phyloP scores from a whole-genome alignment of 2,329 filamentous ascomycete genomes.

The Fusarium nelsonii region DNA sequence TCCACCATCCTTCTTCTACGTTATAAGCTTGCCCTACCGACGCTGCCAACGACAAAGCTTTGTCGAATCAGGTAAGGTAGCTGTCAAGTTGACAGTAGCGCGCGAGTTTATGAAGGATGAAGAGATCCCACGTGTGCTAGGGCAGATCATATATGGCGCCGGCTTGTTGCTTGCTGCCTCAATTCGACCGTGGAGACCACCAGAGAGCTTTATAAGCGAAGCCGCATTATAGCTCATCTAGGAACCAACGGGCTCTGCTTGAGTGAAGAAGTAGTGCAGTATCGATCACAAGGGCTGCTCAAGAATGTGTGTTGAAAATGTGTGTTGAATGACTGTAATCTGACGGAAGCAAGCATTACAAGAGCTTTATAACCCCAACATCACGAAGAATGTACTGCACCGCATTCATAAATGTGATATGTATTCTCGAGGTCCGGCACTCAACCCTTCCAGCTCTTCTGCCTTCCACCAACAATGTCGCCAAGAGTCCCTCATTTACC shows the following conservation, averaged over 20 bases:
- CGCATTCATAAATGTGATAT: accelerated
- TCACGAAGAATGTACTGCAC: neutral
- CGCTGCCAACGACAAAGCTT: accelerated
- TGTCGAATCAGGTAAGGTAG: neutral
- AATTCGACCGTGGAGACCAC: neutral
- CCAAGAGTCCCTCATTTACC: accelerated
- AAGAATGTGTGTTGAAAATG: too few species aligned
- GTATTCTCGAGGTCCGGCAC: neutral
- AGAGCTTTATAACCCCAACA: neutral
- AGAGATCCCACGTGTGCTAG: neutral
- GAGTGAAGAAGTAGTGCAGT: neutral
- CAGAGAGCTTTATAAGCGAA: neutral
- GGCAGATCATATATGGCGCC: too few species aligned
- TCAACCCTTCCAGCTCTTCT: neutral
- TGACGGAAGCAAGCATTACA: neutral
- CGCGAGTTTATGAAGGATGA: neutral
- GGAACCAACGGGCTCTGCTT: neutral
- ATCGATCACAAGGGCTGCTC: neutral
- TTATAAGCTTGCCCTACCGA: neutral
- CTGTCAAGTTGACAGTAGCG: neutral
- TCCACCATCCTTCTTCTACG: neutral
- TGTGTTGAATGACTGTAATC: too few species aligned
- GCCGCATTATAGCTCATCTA: too few species aligned
- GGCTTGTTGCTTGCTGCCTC: neutral
- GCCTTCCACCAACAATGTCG: neutral